Evolutionary conservation across 345 rosid genomes (phyloP), one percentile per base, ranked within the genome.

Genomic region (Lumnitzera littorea): DNA sequence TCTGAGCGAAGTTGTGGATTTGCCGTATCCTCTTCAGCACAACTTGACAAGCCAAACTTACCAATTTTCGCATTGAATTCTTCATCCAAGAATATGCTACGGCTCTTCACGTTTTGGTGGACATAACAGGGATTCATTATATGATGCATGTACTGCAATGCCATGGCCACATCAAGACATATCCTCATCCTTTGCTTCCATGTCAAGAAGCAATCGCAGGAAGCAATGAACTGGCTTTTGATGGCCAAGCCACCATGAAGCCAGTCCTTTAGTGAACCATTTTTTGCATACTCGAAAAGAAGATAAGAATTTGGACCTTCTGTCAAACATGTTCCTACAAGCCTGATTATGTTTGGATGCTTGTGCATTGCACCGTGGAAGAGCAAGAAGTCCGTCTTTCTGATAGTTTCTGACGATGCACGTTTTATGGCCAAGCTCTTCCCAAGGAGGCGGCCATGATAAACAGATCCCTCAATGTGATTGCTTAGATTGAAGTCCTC

Each of bases 231-330:
- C 11, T 91, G 96, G 64, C 80, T 91, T 82, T 91, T 91, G 73
- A 91, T 83, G 4, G 95, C 98, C 60, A 91, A 74, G 50, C 96
- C 96, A 15, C 96, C 87, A 48, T 89, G 98, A 51, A 91, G 67
- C 98, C 98, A 91, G 12, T 91, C 98, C 76, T 82, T 87, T 51
- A 91, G 68, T 12, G 96, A 87, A 15, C 95, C 98, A 48, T 91
- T 91, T 77, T 77, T 82, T 0, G 91, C 98, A 36, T 83, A 87
- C 77, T 91, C 98, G 31, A 83, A 83, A 14, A 89, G 88, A 20
- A 89, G 60, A 69, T 65, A 87, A 24, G 86, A 77, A 27, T 57
- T 68, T 48, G 74, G 62, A 10, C 65, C 72, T 17, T 82, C 87
- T n/a, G 64, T 72, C 41, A 73, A 64, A 73, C 92, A 85, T 13